Base-by-base conservation (phyloP, 192 early-diverging fungal genomes). In the Lobosporangium transversale region DNA sequence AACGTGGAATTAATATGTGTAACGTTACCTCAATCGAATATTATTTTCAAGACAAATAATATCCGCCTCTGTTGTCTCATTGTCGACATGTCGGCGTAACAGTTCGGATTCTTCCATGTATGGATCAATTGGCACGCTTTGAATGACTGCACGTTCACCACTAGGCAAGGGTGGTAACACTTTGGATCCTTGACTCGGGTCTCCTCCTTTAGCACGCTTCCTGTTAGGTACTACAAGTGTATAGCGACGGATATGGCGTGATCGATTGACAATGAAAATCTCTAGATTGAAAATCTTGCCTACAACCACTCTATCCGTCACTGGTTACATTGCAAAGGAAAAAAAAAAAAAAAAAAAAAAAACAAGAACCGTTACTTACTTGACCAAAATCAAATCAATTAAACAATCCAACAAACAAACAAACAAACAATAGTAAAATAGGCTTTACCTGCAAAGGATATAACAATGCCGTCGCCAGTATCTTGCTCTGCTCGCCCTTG, bases 11-110 rank as follows among this genome's bases (percentile, higher is more conserved):
- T n/a, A n/a, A n/a, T n/a, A n/a, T n/a, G 37, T 14, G 37, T 10
- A 10, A 40, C 37, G 14, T 14, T 86, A 84, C 85, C 85, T 85
- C 23, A 88, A 53, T 49, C 83, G 71, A 47, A 88, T 80, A 63
- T 88, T 88, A 56, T 86, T 88, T 50, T 88, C 87, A 8, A 88
- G 51, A 51, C 85, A 83, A 51, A 88, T 80, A 20, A 88, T 83
- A 58, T 86, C 87, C 27, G 87, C 83, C 52, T 88, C 87, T 20
- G 84, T 82, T 0, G 83, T 88, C 56, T 86, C 87, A 40, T 81
- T 83, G 47, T 88, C 85, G 40, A 86, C 78, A 57, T 85, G 84
- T 21, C 79, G 78, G 15, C 81, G 80, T 24, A 88, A 51, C 23
- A 88, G 84, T 42, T 86, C 87, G 58, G 74, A 44, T 55, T 85